Conservation (phyloP, 2,329 filamentous ascomycete species). For the Teratosphaeria zuluensis region DNA sequence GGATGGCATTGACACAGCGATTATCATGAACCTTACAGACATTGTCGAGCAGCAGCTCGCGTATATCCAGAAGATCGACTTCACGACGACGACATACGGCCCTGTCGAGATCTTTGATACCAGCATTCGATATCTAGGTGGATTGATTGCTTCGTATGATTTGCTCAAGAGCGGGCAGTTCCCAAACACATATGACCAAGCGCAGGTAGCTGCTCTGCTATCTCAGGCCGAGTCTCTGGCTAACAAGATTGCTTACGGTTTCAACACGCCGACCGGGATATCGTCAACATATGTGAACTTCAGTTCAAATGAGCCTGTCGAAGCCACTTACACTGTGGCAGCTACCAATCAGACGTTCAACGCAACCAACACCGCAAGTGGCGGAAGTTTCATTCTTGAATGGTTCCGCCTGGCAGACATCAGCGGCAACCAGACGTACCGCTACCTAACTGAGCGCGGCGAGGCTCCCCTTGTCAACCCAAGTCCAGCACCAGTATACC, state of each 20-base stretch:
- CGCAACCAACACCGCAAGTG: constrained; percentile 6
- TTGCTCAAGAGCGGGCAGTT: constrained; percentile 25
- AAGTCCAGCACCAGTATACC: constrained; percentile 3
- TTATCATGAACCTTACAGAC: constrained; percentile 57
- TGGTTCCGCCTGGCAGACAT: constrained; percentile 7
- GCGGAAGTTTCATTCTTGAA: constrained; percentile 7
- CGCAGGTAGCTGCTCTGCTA: constrained; percentile 4
- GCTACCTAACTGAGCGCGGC: constrained; percentile 3
- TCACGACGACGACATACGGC: constrained; percentile 40
- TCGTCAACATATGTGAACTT: constrained; percentile 5
- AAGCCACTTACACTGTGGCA: constrained; percentile 1
- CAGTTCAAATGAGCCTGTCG: constrained; percentile 1
- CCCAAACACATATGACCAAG: constrained; percentile 3
- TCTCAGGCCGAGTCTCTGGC: constrained; percentile 4
- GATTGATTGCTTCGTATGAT: constrained; percentile 58
- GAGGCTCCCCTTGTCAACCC: constrained; percentile 7
- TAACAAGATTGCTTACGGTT: constrained; percentile 7
- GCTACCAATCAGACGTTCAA: constrained; percentile 7
- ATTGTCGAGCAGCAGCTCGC: constrained; percentile 49
- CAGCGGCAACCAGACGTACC: constrained; percentile 7
- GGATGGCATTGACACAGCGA: constrained; percentile 62
- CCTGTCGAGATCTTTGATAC: constrained; percentile 61
- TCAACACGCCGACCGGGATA: constrained; percentile 2
- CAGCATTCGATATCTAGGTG: constrained; percentile 60
- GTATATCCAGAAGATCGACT: constrained; percentile 47